A percentile compares a stretch with the other conserved stretches of the same genome.
phyloP scores from a whole-genome alignment of 345 rosid genomes.

The Dimocarpus longan region DNA sequence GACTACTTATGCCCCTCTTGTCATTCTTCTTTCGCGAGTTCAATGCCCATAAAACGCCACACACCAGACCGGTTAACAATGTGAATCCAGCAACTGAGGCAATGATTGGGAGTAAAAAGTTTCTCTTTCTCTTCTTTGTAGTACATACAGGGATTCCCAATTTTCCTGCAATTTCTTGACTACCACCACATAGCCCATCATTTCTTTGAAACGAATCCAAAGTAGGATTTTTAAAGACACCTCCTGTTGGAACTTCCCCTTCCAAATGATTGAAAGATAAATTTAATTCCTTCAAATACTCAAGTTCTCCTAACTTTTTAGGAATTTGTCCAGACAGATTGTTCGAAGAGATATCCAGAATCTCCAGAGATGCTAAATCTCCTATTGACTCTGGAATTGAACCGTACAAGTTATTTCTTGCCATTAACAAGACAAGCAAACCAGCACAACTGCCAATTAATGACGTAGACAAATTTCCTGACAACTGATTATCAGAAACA shows the following conservation, averaged over 20 bases:
- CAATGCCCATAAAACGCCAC: not conserved
- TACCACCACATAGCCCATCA: slow-evolving; percentile 1
- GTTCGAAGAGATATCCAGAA: slow-evolving; percentile 3
- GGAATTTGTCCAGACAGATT: slow-evolving; percentile 7
- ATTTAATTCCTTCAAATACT: not conserved
- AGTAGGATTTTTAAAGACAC: slow-evolving; percentile 1
- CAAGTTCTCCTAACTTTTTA: slow-evolving; percentile 1
- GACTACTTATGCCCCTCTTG: not conserved
- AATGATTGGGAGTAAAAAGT: not conserved
- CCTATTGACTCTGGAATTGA: slow-evolving; percentile 14
- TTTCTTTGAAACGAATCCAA: not conserved
- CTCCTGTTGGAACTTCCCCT: slow-evolving; percentile 4
- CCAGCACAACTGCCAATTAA: slow-evolving; percentile 13
- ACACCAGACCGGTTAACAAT: not conserved
- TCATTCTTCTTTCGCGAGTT: not conserved
- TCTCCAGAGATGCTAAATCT: slow-evolving; percentile 10
- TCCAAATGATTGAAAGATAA: slow-evolving; percentile 17
- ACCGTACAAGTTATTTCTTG: slow-evolving; percentile 23
- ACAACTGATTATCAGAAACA: slow-evolving; percentile 14
- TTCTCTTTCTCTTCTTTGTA: not conserved
- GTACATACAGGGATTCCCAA: slow-evolving; percentile 10
- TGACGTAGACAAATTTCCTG: slow-evolving; percentile 17
- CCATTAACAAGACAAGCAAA: slow-evolving; percentile 6
- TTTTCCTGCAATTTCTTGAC: slow-evolving; percentile 6
- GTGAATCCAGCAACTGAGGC: not conserved